Evolutionary conservation across 495 filamentous ascomycete genomes (phyloP), one percentile per base, ranked within the genome.

Genomic region (Echria macrotheca): DNA sequence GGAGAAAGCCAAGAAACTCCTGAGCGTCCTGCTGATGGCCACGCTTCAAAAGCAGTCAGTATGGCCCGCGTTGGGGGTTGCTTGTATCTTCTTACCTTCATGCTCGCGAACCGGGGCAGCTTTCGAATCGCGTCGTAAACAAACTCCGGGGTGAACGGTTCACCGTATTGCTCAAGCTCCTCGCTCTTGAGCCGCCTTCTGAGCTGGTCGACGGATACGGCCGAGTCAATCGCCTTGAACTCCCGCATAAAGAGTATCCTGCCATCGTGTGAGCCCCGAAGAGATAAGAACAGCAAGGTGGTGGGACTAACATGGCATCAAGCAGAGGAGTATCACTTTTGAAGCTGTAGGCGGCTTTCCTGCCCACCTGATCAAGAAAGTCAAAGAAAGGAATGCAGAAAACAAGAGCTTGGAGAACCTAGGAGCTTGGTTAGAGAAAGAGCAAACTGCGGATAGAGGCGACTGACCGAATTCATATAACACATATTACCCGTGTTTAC

Each of bases 401-500:
- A 49, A 95, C 76, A 49, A 98, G 73, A 59, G 93, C 85, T 82
- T 98, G 93, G 43, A 98, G 73, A 63, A 96, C 82, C 90, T 96
- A 50, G 11, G 12, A 12, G 44, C 60, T 22, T 14, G 61, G 49
- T 54, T 42, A 58, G 50, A 28, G 26, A 25, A 41, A 32, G 12
- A 18, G 36, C 14, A 38, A 35, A 14, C 8, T 12, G 49, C 0
- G 9, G 11, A 18, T 31, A 5, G n/a, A 6, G 31, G 8, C 0
- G 14, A 9, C 88, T 72, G 77, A 97, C 93, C 37, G 93, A 95
- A 72, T 97, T 98, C 94, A 98, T 97, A 72, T 96, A 98, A 69
- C 93, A 98, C 90, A 97, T 93, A 61, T 98, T 98, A 6, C 93
- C 93, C 36, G 91, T 94, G 67, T 98, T 98, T 37, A 96, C 84